These are phyloP conservation scores for Solanum paucissectum DNA, from an alignment of 257 asterid genomes.

Conservation along the genomic window DNA sequence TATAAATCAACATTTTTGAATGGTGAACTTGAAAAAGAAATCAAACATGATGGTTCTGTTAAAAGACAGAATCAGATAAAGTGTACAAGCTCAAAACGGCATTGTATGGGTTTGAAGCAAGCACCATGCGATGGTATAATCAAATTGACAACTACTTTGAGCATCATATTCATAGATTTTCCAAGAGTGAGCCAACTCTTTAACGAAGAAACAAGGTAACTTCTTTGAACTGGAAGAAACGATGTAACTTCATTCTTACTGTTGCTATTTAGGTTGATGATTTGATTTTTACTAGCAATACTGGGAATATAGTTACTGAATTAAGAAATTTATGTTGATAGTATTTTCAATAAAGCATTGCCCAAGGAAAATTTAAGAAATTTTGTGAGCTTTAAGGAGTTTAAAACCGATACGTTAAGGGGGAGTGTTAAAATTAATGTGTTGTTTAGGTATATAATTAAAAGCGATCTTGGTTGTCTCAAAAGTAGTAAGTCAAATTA, in stretches of 20 bases:
- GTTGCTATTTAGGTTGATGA: background rate
- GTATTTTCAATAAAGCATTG: background rate
- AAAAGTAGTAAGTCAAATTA: background rate
- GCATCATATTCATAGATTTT: background rate
- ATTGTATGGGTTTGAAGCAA: background rate
- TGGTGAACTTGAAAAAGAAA: background rate
- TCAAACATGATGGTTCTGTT: background rate
- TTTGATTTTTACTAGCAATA: background rate
- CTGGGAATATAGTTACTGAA: background rate
- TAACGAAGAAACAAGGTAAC: background rate
- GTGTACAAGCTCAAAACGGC: background rate
- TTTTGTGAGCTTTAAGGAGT: background rate
- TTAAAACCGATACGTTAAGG: background rate
- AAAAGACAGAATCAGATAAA: background rate
- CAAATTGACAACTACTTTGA: background rate
- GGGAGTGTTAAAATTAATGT: background rate
- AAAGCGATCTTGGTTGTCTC: background rate
- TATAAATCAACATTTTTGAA: background rate
- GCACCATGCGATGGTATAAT: background rate
- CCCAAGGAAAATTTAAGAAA: background rate
- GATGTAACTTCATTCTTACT: background rate
- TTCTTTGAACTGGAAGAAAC: background rate
- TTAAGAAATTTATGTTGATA: background rate
- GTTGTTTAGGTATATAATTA: background rate
- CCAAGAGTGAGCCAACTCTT: background rate